Evolutionary conservation across 2,329 filamentous ascomycete species (phyloP).

Genomic region (Fusarium sp.): DNA sequence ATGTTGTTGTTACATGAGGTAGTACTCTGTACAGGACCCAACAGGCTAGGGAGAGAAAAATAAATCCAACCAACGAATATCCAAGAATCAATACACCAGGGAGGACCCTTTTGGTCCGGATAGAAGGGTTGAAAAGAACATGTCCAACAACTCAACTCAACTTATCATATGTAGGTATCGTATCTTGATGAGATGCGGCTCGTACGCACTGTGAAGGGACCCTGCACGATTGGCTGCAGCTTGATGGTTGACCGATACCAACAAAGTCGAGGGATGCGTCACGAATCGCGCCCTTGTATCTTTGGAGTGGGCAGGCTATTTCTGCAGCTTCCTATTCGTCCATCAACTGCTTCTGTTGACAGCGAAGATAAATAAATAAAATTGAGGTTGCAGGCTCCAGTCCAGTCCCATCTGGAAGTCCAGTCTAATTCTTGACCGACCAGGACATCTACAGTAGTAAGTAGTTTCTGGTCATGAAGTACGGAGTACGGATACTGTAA

Average conservation of each 20-base stretch:
- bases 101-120: slow-evolving; percentile 23
- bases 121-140: slow-evolving; percentile 38
- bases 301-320: slow-evolving; percentile 12
- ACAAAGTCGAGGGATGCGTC: slow-evolving; percentile 40
- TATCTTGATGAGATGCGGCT: slow-evolving; percentile 25
- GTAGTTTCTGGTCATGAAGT: slow-evolving; percentile 20
- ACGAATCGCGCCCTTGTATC: slow-evolving; percentile 38
- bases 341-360: slow-evolving; percentile 21
- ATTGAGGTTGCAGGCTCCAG: slow-evolving; percentile 1
- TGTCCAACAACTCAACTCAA: slow-evolving; percentile 38
- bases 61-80: not conserved
- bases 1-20: slow-evolving; percentile 16
- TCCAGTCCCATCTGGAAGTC: not conserved
- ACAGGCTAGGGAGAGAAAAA: slow-evolving; percentile 6
- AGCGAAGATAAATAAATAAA: slow-evolving; percentile 10
- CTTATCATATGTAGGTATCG: slow-evolving; percentile 5
- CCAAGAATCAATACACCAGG: not conserved
- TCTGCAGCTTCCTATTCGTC: slow-evolving; percentile 23
- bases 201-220: slow-evolving; percentile 35
- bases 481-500: not conserved
- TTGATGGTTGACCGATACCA: slow-evolving; percentile 38
- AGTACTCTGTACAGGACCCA: not conserved
- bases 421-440: not conserved
- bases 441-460: not conserved
- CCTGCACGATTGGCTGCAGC: slow-evolving; percentile 36